phyloP scores from a whole-genome alignment of 2,329 filamentous ascomycete species.

The Volutella citrinella region DNA sequence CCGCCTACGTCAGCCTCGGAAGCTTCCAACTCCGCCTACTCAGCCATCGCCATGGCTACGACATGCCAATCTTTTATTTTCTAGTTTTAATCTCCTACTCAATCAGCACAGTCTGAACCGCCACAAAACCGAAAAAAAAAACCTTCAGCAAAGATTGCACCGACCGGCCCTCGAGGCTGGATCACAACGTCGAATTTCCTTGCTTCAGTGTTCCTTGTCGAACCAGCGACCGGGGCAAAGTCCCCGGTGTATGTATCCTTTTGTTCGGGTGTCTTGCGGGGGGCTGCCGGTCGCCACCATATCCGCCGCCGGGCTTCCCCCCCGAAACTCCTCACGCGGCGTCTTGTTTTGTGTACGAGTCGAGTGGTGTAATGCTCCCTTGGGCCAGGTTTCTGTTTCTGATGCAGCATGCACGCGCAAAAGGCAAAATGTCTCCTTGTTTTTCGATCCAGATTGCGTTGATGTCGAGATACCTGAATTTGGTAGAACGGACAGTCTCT shows the following conservation, averaged over 20 bases:
- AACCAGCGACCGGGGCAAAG: slow-evolving; percentile 17
- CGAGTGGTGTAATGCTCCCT: slow-evolving; percentile 20
- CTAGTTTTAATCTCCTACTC: slow-evolving; percentile 13
- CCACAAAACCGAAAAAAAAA: slow-evolving; percentile 13
- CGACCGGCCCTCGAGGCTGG: slow-evolving; percentile 12
- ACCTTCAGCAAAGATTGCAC: slow-evolving; percentile 16
- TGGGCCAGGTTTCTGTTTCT: slow-evolving; percentile 12
- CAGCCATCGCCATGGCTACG: slow-evolving; percentile 19
- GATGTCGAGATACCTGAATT: slow-evolving; percentile 10
- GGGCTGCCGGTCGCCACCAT: too few species aligned
- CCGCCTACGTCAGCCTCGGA: slow-evolving; percentile 13
- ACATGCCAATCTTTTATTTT: slow-evolving; percentile 17
- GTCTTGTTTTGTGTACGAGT: slow-evolving; percentile 11
- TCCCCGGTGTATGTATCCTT: too few species aligned
- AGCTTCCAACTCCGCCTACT: slow-evolving; percentile 21
- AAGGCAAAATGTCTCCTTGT: slow-evolving; percentile 5
- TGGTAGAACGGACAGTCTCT: slow-evolving; percentile 5
- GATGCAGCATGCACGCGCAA: too few species aligned
- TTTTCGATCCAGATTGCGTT: slow-evolving; percentile 15
- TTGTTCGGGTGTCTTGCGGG: too few species aligned
- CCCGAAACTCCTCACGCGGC: slow-evolving; percentile 8
- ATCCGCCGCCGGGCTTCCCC: too few species aligned
- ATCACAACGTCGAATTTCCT: slow-evolving; percentile 10
- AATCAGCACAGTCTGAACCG: slow-evolving; percentile 13
- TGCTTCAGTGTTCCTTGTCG: slow-evolving; percentile 13